These are phyloP conservation scores for Elsinoe arachidis DNA, from an alignment of 2,329 filamentous ascomycete genomes.

Conservation along the genomic window DNA sequence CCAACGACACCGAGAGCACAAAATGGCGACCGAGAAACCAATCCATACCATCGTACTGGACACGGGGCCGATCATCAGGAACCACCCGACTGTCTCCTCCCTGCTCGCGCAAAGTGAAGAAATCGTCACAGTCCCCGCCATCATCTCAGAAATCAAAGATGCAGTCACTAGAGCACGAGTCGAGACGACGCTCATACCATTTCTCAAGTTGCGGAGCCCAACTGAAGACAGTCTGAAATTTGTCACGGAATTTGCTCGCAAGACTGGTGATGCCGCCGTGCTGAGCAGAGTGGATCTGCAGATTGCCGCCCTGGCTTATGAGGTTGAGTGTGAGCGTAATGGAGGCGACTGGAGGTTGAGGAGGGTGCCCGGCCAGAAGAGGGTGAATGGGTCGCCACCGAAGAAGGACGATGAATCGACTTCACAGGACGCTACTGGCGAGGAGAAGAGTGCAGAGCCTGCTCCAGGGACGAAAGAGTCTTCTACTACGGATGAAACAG, in stretches of 20 bases:
- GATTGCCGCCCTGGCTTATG: conserved; percentile 82
- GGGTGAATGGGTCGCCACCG: conserved; percentile 61
- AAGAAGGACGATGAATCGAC: conserved; percentile 27
- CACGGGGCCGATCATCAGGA: conserved; percentile 87
- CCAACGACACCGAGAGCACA: neutral
- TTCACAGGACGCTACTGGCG: neutral
- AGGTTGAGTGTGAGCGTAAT: conserved; percentile 86
- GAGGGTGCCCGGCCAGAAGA: conserved; percentile 68
- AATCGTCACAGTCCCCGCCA: conserved; percentile 74
- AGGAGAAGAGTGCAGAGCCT: neutral
- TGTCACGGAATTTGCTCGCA: conserved; percentile 74
- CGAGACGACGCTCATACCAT: conserved; percentile 76
- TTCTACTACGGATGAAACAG: conserved; percentile 4
- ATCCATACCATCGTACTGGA: conserved; percentile 82
- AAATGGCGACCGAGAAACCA: conserved; percentile 46
- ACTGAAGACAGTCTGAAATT: conserved; percentile 68
- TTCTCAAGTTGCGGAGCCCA: conserved; percentile 69
- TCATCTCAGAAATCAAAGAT: conserved; percentile 82
- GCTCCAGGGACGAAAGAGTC: neutral
- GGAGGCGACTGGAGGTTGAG: conserved; percentile 81
- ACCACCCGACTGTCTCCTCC: conserved; percentile 75
- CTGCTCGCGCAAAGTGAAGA: conserved; percentile 68
- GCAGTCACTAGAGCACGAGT: conserved; percentile 69
- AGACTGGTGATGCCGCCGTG: conserved; percentile 81
- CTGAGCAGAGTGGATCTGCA: conserved; percentile 84